Percentiles rank a stretch among this genome's conserved stretches.
Evolutionary conservation across 208 protist species (phyloP).

Genomic region (Crithidia fasciculata): DNA sequence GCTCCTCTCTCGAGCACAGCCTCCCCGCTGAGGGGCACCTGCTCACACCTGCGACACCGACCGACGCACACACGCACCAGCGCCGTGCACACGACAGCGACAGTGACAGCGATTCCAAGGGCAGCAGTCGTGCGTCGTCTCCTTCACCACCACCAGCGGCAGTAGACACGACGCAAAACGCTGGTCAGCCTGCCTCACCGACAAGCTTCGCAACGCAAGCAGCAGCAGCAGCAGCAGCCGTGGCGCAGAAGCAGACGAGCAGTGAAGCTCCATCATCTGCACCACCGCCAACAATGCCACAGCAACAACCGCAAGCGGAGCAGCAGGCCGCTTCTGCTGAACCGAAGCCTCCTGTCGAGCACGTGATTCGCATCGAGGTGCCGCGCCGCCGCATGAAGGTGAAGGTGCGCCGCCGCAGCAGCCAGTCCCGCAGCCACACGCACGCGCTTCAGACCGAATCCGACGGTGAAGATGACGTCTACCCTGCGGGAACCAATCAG

Average conservation of each 20-base stretch:
- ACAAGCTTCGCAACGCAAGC: too few species aligned
- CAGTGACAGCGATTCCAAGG: not conserved
- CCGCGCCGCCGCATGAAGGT: conserved; percentile 25
- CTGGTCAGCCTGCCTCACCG: too few species aligned
- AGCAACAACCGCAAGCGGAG: not conserved
- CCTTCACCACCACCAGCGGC: too few species aligned
- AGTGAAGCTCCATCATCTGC: not conserved
- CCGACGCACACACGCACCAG: conserved; percentile 1
- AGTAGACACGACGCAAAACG: too few species aligned
- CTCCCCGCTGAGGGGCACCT: conserved; percentile 20
- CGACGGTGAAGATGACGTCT: not conserved
- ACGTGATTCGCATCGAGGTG: conserved; percentile 14
- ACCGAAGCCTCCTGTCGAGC: not conserved
- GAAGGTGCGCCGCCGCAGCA: conserved; percentile 28
- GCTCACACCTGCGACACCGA: not conserved
- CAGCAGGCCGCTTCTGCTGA: not conserved
- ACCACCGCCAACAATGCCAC: not conserved
- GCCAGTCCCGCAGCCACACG: conserved; percentile 9
- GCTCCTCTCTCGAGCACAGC: conserved; percentile 22
- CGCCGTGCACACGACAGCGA: not conserved
- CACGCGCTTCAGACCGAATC: not conserved
- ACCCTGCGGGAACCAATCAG: not conserved
- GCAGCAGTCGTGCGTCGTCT: not conserved
- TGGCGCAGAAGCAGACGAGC: too few species aligned
- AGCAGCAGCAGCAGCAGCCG: too few species aligned